A percentile compares a stretch with the other conserved stretches of the same genome.
phyloP scores from a whole-genome alignment of 164 flowering plant genomes.

The Chimonanthus salicifolius region DNA sequence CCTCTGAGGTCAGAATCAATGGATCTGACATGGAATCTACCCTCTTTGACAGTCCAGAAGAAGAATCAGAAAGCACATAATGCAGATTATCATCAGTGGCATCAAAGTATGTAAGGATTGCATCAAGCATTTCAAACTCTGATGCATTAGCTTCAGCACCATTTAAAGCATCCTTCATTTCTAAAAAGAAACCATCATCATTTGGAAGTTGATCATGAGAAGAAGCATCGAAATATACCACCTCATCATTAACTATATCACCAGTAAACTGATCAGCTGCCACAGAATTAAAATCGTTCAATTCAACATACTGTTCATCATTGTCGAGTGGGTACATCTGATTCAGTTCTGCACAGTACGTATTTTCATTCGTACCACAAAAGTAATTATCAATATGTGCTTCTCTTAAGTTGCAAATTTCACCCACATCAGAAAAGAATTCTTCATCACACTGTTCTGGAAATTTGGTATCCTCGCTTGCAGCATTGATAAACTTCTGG shows the following conservation, averaged over 20 bases:
- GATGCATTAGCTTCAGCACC: conserved; percentile 15
- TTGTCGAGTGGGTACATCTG: conserved; percentile 11
- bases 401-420: conserved; percentile 6
- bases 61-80: conserved; percentile 17
- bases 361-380: not conserved
- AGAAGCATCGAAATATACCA: conserved; percentile 27
- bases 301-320: conserved; percentile 15
- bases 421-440: conserved; percentile 9
- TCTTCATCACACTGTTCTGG: conserved; percentile 5
- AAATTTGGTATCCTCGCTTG: not conserved
- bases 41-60: conserved; percentile 11
- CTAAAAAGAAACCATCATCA: conserved; percentile 36
- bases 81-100: conserved; percentile 26
- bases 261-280: conserved; percentile 6
- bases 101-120: conserved; percentile 43
- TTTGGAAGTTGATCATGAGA: conserved; percentile 12
- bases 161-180: conserved; percentile 40
- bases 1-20: conserved; percentile 20
- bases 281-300: conserved; percentile 18
- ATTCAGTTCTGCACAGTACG: conserved; percentile 7
- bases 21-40: conserved; percentile 16
- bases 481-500: not conserved
- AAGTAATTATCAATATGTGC: conserved; percentile 2
- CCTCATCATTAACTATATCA: conserved; percentile 17
- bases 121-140: conserved; percentile 40